Conservation (phyloP, 371 early-diverging fungal genomes). For the Actinomucor elegans region DNA sequence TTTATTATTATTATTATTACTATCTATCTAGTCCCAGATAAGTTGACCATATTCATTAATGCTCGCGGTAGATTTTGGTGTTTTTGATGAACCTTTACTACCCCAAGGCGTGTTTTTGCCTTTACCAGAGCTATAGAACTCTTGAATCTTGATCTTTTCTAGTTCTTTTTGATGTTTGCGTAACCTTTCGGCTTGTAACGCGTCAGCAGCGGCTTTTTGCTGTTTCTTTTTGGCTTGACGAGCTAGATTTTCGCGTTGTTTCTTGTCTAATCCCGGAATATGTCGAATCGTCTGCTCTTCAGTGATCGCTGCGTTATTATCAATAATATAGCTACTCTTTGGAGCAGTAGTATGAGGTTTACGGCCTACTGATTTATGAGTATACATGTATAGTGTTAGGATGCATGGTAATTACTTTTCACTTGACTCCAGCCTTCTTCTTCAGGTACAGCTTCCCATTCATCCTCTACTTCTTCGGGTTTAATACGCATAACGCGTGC, state of each 20-base stretch:
- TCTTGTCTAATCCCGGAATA: slow-evolving; percentile 44
- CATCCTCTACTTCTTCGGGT: slow-evolving; percentile 31
- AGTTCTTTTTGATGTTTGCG: slow-evolving; percentile 50
- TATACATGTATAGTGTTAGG: too few relatives aligned
- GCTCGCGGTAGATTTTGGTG: slow-evolving; percentile 26
- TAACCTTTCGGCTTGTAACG: slow-evolving; percentile 48
- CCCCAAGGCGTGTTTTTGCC: slow-evolving; percentile 46
- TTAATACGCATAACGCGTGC: slow-evolving; percentile 46
- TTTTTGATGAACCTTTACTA: slow-evolving; percentile 25
- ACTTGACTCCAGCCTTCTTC: slow-evolving; percentile 37
- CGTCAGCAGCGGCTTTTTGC: slow-evolving; percentile 37
- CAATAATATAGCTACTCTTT: neutral
- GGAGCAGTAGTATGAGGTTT: neutral
- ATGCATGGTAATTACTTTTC: slow-evolving; percentile 21
- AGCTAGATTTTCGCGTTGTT: slow-evolving; percentile 53
- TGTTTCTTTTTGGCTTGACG: slow-evolving; percentile 45
- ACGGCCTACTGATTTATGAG: slow-evolving; percentile 4
- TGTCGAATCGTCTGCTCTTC: neutral
- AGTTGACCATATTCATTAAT: slow-evolving; percentile 43
- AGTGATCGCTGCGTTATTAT: slow-evolving; percentile 1
- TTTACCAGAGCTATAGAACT: slow-evolving; percentile 42
- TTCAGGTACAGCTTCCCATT: slow-evolving; percentile 35
- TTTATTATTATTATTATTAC: neutral
- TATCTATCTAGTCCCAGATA: slow-evolving; percentile 38
- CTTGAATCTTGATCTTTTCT: slow-evolving; percentile 31